A percentile compares a stretch with the other conserved stretches of the same genome.
phyloP scores from a whole-genome alignment of 1,284 basidiomycete genomes.

The Pascua guehoae region DNA sequence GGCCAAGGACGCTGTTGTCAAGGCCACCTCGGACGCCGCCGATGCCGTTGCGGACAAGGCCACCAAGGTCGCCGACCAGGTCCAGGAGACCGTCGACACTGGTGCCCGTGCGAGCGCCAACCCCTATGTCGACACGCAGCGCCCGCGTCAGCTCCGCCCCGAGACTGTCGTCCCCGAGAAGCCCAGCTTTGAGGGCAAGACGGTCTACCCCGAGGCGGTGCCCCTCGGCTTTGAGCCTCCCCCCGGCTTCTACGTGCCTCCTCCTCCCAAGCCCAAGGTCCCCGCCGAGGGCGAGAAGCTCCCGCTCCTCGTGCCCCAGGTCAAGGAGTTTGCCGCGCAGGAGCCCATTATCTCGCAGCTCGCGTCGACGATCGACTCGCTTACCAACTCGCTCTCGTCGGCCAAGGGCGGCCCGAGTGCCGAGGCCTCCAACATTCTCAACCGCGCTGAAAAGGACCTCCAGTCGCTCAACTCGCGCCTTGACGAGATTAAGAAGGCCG shows the following conservation, averaged over 20 bases:
- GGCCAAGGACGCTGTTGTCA: slow-evolving; percentile 1
- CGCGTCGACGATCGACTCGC: slow-evolving; percentile 87
- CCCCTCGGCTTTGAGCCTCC: slow-evolving; percentile 88
- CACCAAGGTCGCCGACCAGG: slow-evolving; percentile 20
- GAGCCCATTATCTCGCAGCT: slow-evolving; percentile 86
- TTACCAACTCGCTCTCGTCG: slow-evolving; percentile 68
- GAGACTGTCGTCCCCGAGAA: slow-evolving; percentile 43
- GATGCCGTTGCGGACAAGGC: slow-evolving; percentile 24
- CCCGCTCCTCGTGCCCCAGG: slow-evolving; percentile 75
- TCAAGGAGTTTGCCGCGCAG: slow-evolving; percentile 72
- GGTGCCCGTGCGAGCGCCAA: slow-evolving; percentile 23
- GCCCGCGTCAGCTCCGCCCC: slow-evolving; percentile 42
- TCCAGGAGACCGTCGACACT: slow-evolving; percentile 18
- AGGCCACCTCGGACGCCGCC: slow-evolving; percentile 17
- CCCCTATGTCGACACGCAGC: slow-evolving; percentile 34
- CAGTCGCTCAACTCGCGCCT: slow-evolving; percentile 73
- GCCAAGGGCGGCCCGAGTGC: slow-evolving; percentile 64
- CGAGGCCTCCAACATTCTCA: slow-evolving; percentile 57
- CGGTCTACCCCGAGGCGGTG: slow-evolving; percentile 67
- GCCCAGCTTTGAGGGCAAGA: slow-evolving; percentile 46
- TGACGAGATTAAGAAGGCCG: slow-evolving; percentile 75
- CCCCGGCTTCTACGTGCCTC: slow-evolving; percentile 64
- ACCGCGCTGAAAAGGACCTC: slow-evolving; percentile 73
- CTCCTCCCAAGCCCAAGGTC: slow-evolving; percentile 28
- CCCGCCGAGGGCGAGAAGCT: slow-evolving; percentile 47